These are phyloP conservation scores for Aureobasidium leucospermi DNA, from an alignment of 2,329 filamentous ascomycete species.

Conservation along the genomic window DNA sequence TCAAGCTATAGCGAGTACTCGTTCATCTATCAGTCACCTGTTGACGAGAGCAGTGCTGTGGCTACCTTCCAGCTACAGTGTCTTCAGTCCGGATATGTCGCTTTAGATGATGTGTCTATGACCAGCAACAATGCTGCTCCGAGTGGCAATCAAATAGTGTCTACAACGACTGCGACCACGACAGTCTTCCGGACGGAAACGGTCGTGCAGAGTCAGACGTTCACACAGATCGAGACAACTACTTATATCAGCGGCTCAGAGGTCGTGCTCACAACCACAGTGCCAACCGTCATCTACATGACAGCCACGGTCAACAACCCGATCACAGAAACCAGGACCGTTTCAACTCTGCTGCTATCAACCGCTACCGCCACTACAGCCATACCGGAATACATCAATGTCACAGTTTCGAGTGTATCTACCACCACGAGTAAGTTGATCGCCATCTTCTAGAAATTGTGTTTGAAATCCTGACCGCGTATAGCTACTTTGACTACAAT, in stretches of 20 bases:
- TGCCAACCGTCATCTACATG: background rate
- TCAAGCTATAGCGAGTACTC: background rate
- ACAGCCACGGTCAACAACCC: background rate
- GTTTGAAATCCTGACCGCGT: background rate
- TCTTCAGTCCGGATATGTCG: background rate
- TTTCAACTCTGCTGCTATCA: background rate
- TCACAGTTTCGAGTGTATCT: background rate
- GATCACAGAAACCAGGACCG: background rate
- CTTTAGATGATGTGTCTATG: background rate
- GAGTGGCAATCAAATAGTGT: too few relatives aligned
- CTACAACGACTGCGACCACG: background rate
- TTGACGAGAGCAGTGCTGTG: background rate
- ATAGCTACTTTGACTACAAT: background rate
- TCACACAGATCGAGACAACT: background rate
- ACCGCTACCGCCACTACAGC: background rate
- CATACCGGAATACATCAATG: background rate
- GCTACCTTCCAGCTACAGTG: background rate
- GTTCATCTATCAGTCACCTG: background rate
- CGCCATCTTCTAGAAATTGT: background rate
- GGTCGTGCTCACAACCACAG: background rate
- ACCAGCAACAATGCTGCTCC: too few relatives aligned
- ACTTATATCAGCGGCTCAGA: background rate
- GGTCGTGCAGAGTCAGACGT: background rate
- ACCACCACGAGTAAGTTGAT: background rate
- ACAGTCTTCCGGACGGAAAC: background rate